Evolutionary conservation across 768 basidiomycete genomes (phyloP).

Genomic region (Termitomyces sp.): DNA sequence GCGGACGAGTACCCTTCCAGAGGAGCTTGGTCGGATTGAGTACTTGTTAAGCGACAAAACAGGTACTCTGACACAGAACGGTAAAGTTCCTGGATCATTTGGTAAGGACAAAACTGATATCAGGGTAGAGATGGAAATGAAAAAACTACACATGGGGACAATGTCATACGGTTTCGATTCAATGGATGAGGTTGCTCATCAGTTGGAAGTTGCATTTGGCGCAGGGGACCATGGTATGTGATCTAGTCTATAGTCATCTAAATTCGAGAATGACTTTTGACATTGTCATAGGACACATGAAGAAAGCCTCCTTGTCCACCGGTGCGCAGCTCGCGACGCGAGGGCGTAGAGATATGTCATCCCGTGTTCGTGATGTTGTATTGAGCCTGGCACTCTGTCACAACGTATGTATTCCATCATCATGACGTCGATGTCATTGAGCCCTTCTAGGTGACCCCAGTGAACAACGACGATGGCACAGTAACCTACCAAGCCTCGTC

Average conservation of each 20-base stretch:
- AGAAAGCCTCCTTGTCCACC: conserved; percentile 60
- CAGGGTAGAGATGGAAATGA: conserved; percentile 94
- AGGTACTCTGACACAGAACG: conserved; percentile 96
- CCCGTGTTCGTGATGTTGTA: conserved; percentile 88
- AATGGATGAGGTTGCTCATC: conserved; percentile 98
- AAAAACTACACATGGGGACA: conserved; percentile 97
- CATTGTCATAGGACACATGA: conserved; percentile 30
- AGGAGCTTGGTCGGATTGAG: conserved; percentile 93
- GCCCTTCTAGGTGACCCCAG: conserved; percentile 82
- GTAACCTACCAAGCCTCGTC: conserved; percentile 98
- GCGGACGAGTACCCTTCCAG: conserved; percentile 94
- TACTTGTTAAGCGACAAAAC: conserved; percentile 98
- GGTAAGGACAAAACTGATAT: not conserved
- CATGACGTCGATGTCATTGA: not conserved
- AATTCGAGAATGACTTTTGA: not conserved
- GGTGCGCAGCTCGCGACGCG: conserved; percentile 81
- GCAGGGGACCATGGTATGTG: conserved; percentile 51
- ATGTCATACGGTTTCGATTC: conserved; percentile 95
- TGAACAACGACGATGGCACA: conserved; percentile 89
- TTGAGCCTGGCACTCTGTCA: conserved; percentile 93
- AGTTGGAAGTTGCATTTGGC: conserved; percentile 84
- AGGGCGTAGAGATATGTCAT: conserved; percentile 92
- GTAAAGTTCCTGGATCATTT: conserved; percentile 37
- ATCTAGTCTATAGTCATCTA: not conserved
- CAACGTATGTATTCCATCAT: conserved; percentile 58